Evolutionary conservation across 2,329 filamentous ascomycete species (phyloP).

Genomic region (Leptosphaerulina australis): DNA sequence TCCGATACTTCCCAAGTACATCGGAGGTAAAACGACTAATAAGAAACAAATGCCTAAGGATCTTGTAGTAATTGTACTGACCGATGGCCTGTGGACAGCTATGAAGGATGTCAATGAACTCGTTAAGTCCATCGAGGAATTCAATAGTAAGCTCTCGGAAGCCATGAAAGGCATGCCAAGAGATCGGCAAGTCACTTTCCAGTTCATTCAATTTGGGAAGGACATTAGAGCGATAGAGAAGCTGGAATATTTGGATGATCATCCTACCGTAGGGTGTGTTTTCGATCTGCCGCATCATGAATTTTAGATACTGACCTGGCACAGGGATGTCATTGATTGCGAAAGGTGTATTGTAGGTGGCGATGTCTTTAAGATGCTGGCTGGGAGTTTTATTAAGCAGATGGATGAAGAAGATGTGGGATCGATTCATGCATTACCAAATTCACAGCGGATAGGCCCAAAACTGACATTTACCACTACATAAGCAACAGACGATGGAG

Average conservation of each 20-base stretch:
- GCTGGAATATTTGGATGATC: no score
- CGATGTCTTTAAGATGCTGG: conserved; percentile 9
- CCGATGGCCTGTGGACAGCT: conserved; percentile 11
- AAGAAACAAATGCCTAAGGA: background rate
- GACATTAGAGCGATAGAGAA: background rate
- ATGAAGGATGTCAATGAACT: conserved; percentile 5
- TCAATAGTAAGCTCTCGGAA: background rate
- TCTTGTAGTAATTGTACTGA: conserved; percentile 12
- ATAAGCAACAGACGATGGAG: no score
- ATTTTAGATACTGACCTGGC: background rate
- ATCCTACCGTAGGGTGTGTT: no score
- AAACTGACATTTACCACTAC: no score
- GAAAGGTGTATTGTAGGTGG: conserved; percentile 19
- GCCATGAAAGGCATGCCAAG: background rate
- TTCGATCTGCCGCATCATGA: no score
- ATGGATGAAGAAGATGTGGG: background rate
- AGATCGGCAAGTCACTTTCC: conserved; percentile 13
- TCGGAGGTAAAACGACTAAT: background rate
- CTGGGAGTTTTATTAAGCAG: no score
- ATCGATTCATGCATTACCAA: no score
- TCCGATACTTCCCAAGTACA: no score
- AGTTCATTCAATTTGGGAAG: conserved; percentile 24
- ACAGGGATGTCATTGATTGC: conserved; percentile 8
- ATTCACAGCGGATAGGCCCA: no score
- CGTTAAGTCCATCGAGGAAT: background rate